These are phyloP conservation scores for Aspergillus hortae DNA, from an alignment of 2,329 filamentous ascomycete species.

Conservation along the genomic window DNA sequence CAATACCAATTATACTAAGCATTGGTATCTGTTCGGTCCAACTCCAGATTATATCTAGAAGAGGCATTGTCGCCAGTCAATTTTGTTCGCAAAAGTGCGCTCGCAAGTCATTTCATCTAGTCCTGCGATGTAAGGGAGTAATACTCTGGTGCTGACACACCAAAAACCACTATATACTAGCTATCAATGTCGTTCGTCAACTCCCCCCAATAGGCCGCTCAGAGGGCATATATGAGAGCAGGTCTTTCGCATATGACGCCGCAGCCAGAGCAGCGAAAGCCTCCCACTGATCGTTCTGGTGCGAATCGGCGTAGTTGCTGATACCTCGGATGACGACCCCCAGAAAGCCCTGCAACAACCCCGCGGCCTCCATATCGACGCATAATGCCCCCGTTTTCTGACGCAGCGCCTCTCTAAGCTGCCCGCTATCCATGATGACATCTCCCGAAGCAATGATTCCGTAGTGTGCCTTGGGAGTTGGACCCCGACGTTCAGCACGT, in stretches of 20 bases:
- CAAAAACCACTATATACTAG: too few relatives aligned
- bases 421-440: conserved; percentile 10
- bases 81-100: too few relatives aligned
- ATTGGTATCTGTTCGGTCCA: too few relatives aligned
- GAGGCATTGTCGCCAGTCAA: too few relatives aligned
- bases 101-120: too few relatives aligned
- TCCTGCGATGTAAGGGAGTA: too few relatives aligned
- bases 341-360: conserved; percentile 6
- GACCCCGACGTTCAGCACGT: conserved; percentile 9
- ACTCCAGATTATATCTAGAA: too few relatives aligned
- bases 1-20: too few relatives aligned
- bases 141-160: too few relatives aligned
- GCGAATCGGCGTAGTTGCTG: conserved; percentile 13
- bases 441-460: conserved; percentile 19
- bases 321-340: conserved; percentile 13
- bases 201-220: too few relatives aligned
- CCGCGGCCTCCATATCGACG: conserved; percentile 12
- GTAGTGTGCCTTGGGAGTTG: conserved; percentile 7
- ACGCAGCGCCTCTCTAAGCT: conserved; percentile 9
- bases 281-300: conserved; percentile 6
- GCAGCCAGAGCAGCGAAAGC: conserved; percentile 15
- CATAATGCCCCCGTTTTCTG: conserved; percentile 7
- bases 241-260: conserved; percentile 16
- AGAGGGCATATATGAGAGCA: conserved; percentile 8
- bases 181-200: too few relatives aligned